A percentile compares a stretch with the other conserved stretches of the same genome.
Conservation (phyloP, 306 rosid genomes). For the Cucumis cinereus region DNA sequence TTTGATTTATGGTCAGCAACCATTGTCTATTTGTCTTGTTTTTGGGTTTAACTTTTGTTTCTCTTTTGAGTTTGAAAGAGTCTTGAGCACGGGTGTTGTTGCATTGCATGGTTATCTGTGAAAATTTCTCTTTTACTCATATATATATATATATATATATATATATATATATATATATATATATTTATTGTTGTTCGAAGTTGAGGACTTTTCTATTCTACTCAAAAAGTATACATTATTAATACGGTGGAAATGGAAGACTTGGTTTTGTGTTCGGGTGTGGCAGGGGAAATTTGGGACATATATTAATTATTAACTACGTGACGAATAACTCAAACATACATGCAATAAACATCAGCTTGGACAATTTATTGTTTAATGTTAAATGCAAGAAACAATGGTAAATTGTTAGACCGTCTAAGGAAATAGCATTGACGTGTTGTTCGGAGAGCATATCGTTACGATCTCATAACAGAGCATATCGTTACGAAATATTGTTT, state of each 20-base stretch:
- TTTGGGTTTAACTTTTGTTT: neutral
- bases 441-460: no score
- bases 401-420: no score
- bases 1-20: neutral
- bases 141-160: neutral
- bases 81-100: neutral
- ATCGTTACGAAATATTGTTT: no score
- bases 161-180: neutral
- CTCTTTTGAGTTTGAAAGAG: neutral
- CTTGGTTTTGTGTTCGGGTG: neutral
- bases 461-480: no score
- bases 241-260: neutral
- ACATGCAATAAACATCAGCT: no score
- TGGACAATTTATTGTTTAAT: neutral
- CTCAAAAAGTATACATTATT: neutral
- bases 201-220: neutral
- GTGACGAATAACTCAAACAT: neutral
- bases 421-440: no score
- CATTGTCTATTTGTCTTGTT: conserved; percentile 1
- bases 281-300: neutral
- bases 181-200: neutral
- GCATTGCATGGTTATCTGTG: conserved; percentile 10
- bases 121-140: neutral
- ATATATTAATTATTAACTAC: neutral
- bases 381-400: neutral